phyloP scores from a whole-genome alignment of 2,329 filamentous ascomycete species.

The Cercospora sp. region DNA sequence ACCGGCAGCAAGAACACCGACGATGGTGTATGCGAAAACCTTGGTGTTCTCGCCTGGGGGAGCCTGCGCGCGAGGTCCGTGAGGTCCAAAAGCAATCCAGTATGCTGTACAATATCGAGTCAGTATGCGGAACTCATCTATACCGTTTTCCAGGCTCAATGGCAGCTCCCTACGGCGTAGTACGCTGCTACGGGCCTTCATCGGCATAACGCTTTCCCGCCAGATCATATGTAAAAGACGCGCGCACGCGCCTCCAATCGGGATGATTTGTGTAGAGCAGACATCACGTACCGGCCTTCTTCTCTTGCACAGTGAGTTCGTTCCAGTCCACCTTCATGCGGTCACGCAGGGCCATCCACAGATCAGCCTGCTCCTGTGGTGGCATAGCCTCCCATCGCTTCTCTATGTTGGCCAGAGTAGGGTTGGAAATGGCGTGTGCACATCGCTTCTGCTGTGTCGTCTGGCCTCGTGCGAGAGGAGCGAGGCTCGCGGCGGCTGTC shows the following conservation, averaged over 20 bases:
- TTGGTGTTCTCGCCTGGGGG: slow-evolving; percentile 84
- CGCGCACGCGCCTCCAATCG: not conserved
- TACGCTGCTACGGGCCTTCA: slow-evolving; percentile 9
- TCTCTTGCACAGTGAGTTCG: slow-evolving; percentile 92
- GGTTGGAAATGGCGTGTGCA: slow-evolving; percentile 95
- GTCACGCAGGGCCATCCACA: slow-evolving; percentile 98
- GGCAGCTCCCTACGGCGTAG: slow-evolving; percentile 3
- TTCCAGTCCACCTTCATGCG: slow-evolving; percentile 98
- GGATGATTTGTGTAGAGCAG: not conserved
- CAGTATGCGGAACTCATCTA: slow-evolving; percentile 18
- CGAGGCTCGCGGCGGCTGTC: slow-evolving; percentile 25
- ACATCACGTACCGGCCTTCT: slow-evolving; percentile 75
- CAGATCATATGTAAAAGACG: not conserved
- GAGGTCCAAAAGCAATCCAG: slow-evolving; percentile 97
- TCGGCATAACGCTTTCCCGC: slow-evolving; percentile 9
- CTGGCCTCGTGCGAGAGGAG: slow-evolving; percentile 25
- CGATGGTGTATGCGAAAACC: slow-evolving; percentile 70
- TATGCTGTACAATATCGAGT: slow-evolving; percentile 64
- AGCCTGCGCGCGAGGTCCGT: slow-evolving; percentile 81
- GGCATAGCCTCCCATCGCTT: slow-evolving; percentile 99
- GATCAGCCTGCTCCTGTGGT: slow-evolving; percentile 96
- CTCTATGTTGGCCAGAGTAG: slow-evolving; percentile 96
- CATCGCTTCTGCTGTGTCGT: slow-evolving; percentile 54
- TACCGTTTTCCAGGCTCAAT: not conserved
- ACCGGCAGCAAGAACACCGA: slow-evolving; percentile 67